These are phyloP conservation scores for Ceratocystis eucalypticola DNA, from an alignment of 2,329 filamentous ascomycete species.

Conservation along the genomic window DNA sequence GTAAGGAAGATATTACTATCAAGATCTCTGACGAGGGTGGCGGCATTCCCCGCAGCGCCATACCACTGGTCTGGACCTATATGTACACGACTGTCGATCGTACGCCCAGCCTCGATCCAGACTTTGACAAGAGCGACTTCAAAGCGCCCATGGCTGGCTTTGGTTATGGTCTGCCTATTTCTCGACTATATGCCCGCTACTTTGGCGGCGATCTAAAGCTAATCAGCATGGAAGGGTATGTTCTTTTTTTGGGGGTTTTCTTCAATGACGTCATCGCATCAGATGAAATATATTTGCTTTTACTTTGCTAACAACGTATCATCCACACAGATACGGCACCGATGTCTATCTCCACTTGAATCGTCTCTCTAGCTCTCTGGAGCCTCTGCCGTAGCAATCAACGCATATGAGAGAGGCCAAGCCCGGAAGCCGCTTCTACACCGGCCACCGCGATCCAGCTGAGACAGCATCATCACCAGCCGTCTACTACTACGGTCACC, in stretches of 20 bases:
- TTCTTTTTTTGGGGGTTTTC: constrained; percentile 18
- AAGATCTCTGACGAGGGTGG: constrained; percentile 96
- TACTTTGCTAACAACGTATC: constrained; percentile 10
- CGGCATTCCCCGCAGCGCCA: constrained; percentile 81
- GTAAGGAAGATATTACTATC: constrained; percentile 97
- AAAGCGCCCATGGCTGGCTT: constrained; percentile 99
- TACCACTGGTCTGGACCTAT: constrained; percentile 98
- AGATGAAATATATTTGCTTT: background rate
- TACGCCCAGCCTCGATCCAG: constrained; percentile 85
- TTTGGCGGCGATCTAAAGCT: constrained; percentile 95
- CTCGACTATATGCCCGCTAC: constrained; percentile 84
- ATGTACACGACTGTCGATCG: constrained; percentile 99
- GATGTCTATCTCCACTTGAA: constrained; percentile 98
- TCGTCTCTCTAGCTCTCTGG: constrained; percentile 83
- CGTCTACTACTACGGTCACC: constrained; percentile 23
- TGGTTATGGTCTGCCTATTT: constrained; percentile 93
- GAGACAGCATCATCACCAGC: constrained; percentile 26
- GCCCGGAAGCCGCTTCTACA: constrained; percentile 16
- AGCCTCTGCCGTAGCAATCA: constrained; percentile 90
- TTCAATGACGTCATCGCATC: background rate
- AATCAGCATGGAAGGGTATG: constrained; percentile 98
- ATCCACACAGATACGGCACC: constrained; percentile 64
- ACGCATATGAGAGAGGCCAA: constrained; percentile 63
- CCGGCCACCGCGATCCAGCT: constrained; percentile 28
- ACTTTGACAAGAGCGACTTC: constrained; percentile 98